phyloP scores from a whole-genome alignment of 345 rosid genomes.

The Garcia nutans region DNA sequence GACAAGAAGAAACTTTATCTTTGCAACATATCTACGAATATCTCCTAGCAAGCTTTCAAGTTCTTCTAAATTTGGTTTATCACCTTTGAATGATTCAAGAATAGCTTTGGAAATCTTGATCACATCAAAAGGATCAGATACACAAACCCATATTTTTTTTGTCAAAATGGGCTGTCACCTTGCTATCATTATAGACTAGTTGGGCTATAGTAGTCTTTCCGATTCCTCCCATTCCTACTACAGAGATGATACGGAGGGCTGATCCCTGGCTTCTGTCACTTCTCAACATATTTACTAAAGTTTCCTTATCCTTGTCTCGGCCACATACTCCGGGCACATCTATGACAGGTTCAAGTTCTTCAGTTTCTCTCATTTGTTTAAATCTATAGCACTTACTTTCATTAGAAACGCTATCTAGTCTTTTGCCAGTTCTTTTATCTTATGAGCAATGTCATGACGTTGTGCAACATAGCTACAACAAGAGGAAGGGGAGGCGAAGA shows the following conservation, averaged over 20 bases:
- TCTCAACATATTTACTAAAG: not conserved
- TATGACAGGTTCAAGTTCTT: not conserved
- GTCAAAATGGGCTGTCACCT: not conserved
- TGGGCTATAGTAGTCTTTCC: constrained; percentile 10
- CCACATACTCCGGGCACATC: not conserved
- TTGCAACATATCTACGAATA: not conserved
- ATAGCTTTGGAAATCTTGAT: not conserved
- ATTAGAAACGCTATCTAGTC: not conserved
- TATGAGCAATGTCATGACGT: not conserved
- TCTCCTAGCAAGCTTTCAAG: not conserved
- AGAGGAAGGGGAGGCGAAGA: not conserved
- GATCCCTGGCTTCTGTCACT: not conserved
- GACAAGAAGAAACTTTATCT: not conserved
- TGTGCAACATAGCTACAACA: not conserved
- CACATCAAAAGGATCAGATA: constrained; percentile 8
- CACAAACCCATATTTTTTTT: constrained; percentile 15
- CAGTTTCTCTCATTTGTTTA: not conserved
- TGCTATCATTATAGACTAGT: not conserved
- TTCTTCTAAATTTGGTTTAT: accelerated
- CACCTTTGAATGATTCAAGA: not conserved
- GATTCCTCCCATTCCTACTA: not conserved
- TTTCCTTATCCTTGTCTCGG: not conserved
- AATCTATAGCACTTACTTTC: not conserved
- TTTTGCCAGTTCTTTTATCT: not conserved
- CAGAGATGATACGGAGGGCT: not conserved